These are phyloP conservation scores for Russula brevipes DNA, from an alignment of 768 basidiomycete genomes.

Conservation along the genomic window DNA sequence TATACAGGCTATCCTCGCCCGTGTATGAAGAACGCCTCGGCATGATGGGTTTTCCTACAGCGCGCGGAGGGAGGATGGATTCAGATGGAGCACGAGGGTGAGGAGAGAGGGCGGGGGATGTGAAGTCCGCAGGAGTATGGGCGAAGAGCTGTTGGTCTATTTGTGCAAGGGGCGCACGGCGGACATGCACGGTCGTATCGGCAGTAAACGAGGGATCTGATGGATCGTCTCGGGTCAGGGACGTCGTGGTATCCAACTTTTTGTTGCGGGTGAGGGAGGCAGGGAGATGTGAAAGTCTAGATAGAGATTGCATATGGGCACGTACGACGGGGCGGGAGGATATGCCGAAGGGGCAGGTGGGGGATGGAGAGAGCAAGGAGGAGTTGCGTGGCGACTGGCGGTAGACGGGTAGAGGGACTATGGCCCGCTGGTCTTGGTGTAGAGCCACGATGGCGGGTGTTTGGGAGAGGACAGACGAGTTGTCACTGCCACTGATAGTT, in stretches of 20 bases:
- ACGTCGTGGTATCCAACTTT: conserved; percentile 14
- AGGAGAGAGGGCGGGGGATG: conserved; percentile 7
- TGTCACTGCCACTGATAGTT: no score
- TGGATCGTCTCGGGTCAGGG: conserved; percentile 5
- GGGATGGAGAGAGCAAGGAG: not conserved
- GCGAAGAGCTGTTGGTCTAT: conserved; percentile 23
- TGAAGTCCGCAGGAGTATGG: conserved; percentile 5
- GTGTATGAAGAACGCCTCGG: conserved; percentile 22
- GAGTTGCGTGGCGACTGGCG: no score
- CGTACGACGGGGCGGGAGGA: not conserved
- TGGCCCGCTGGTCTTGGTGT: no score
- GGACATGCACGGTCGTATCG: conserved; percentile 18
- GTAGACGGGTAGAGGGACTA: no score
- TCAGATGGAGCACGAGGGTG: conserved; percentile 14
- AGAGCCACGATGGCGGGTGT: no score
- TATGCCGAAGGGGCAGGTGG: not conserved
- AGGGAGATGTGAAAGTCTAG: conserved; percentile 6
- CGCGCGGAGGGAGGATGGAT: conserved; percentile 1
- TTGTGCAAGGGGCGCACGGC: conserved; percentile 24
- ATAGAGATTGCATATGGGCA: conserved; percentile 14
- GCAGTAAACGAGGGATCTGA: conserved; percentile 16
- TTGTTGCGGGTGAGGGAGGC: conserved; percentile 4
- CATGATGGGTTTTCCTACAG: conserved; percentile 14
- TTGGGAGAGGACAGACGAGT: no score
- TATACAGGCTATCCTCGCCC: conserved; percentile 14